These are phyloP conservation scores for Cephaloascus albidus DNA, from an alignment of 805 yeast genomes.

Conservation along the genomic window DNA sequence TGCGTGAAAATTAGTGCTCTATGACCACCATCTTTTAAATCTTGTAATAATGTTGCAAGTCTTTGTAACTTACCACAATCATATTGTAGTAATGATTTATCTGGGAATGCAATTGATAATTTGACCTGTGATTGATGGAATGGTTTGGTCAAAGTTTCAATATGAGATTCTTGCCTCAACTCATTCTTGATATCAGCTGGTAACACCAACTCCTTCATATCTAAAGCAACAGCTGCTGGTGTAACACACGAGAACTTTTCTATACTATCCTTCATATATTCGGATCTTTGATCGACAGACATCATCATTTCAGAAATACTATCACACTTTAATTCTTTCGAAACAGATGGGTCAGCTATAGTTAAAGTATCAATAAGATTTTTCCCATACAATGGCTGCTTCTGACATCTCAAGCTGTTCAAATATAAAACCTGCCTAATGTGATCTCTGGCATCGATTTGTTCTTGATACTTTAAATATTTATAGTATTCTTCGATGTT, in stretches of 20 bases:
- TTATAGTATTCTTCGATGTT: constrained; percentile 52
- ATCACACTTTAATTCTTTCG: constrained; percentile 3
- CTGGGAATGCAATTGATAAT: constrained; percentile 91
- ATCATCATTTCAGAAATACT: constrained; percentile 15
- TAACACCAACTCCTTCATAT: constrained; percentile 47
- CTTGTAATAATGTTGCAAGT: constrained; percentile 64
- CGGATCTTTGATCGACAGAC: constrained; percentile 30
- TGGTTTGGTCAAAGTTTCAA: constrained; percentile 35
- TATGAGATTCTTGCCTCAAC: constrained; percentile 18
- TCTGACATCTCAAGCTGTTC: constrained; percentile 56
- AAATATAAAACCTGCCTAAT: constrained; percentile 50
- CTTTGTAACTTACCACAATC: constrained; percentile 96
- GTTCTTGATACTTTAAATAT: constrained; percentile 41
- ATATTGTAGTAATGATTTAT: constrained; percentile 80
- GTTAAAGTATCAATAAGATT: constrained; percentile 39
- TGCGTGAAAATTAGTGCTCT: constrained; percentile 94
- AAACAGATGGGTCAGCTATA: constrained; percentile 7
- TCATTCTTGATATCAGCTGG: constrained; percentile 23
- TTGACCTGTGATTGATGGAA: constrained; percentile 82
- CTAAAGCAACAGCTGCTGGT: constrained; percentile 74
- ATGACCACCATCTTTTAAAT: constrained; percentile 80
- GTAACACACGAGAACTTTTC: constrained; percentile 81
- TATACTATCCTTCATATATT: constrained; percentile 37
- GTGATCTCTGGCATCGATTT: constrained; percentile 39
- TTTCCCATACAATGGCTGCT: constrained; percentile 59